These are phyloP conservation scores for Aspergillus nidulans DNA, from an alignment of 495 filamentous ascomycete genomes.

Conservation along the genomic window DNA sequence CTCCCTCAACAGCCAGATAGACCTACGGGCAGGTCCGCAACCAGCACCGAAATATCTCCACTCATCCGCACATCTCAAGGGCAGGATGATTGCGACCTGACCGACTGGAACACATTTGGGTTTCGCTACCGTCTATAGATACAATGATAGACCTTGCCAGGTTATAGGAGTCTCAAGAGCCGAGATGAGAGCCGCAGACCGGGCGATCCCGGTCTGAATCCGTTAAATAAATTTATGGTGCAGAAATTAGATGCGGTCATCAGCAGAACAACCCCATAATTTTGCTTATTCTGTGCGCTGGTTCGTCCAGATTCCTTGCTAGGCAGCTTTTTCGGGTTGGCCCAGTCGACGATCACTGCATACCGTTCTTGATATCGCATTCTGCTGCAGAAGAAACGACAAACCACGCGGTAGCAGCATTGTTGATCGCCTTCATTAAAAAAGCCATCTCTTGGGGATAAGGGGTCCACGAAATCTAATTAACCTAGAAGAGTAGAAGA, in stretches of 20 bases:
- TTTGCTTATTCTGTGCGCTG: not conserved
- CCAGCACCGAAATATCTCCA: constrained; percentile 18
- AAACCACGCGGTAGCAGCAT: too few species aligned
- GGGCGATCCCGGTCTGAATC: not conserved
- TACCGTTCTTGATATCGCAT: constrained; percentile 5
- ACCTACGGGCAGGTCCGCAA: constrained; percentile 11
- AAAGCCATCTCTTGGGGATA: too few species aligned
- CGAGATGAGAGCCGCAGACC: not conserved
- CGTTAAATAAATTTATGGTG: not conserved
- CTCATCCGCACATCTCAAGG: constrained; percentile 27
- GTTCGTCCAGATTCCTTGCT: constrained; percentile 4
- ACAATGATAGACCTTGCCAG: not conserved
- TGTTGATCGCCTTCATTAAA: too few species aligned
- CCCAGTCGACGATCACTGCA: constrained; percentile 7
- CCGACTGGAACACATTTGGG: constrained; percentile 49
- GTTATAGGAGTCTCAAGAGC: not conserved
- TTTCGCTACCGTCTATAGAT: constrained; percentile 44
- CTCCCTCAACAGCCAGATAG: constrained; percentile 12
- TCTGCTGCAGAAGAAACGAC: not conserved
- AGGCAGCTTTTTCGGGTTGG: not conserved
- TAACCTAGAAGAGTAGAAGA: too few species aligned
- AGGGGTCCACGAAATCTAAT: too few species aligned
- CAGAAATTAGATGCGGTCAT: not conserved
- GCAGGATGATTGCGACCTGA: constrained; percentile 43
- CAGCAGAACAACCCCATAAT: not conserved